Evolutionary conservation across 169 alveolate species (phyloP), one percentile per base, ranked within the genome.

Genomic region (Plasmodium vivax): DNA sequence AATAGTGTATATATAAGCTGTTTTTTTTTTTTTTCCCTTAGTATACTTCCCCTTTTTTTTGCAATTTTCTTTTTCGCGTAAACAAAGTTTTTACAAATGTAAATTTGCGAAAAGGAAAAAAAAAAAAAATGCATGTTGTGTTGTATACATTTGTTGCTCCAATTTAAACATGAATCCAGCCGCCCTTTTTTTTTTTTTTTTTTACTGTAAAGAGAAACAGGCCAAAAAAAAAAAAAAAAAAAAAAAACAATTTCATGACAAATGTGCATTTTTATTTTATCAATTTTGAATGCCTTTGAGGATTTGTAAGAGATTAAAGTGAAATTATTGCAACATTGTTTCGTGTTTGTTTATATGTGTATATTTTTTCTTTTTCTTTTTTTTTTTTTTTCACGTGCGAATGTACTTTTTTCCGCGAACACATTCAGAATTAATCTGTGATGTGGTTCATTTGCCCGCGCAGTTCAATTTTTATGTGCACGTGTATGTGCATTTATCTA

Each of bases 71-170:
- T 58, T 58, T 58, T 58, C n/a, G 0, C 32, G 54, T 45, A 45
- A 45, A 9, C 54, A 9, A 12, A 45, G 54, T 8, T 45, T 45
- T 45, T 45, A 9, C 54, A 45, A 45, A 45, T 45, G 54, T 45
- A 58, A 58, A 58, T 16, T 19, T 16, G 32, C 6, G 32, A 58
- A 58, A 58, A 32, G n/a, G 45, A 75, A 36, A 75, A 75, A 75
- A 75, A 75, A 75, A 30, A 75, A 68, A 68, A 43, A 14, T 75
- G 83, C 83, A 75, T 75, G 83, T 75, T 41, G 38, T 12, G 74
- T 23, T 19, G 19, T 75, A 75, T 75, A 75, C 54, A 45, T 45
- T 6, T 45, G 16, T 34, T 75, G 83, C 19, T 23, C 62, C 45
- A 75, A 75, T 75, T 75, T 36, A 32, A 75, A 75, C 38, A 75